Base-by-base conservation (phyloP, 768 basidiomycete genomes). In the Termitomyces bulborhizus region DNA sequence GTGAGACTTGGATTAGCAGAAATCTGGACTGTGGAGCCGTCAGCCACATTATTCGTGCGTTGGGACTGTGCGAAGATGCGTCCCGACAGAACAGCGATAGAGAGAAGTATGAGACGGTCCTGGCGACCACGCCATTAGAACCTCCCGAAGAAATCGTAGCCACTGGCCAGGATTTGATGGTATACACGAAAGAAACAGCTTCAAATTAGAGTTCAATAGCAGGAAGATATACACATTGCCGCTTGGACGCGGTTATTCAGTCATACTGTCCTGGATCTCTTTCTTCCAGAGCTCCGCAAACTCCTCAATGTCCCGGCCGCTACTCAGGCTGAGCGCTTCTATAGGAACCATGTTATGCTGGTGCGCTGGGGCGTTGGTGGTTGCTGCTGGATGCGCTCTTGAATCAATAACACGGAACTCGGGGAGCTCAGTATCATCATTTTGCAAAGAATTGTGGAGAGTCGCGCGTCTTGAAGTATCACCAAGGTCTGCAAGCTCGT, bases 321-420 rank as follows among this genome's bases (percentile, higher is more conserved):
- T 79, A 61, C 92, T 86, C 63, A 97, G 68, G 48, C 76, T 79
- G n/a, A 96, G 71, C 3, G 89, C 90, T 63, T 98, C 95, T 46
- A 93, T 78, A 8, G 95, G 96, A 32, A 95, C 76, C 86, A 93
- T 95, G 63, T 93, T 96, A 68, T 90, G 90, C 60, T 88, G 87
- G 65, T 90, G 74, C 1, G 78, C 72, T 2, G 95, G 95, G 1
- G 85, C 81, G 58, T 84, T 90, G 36, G 78, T 74, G 15, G 72
- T 73, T 0, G 84, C 85, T 1, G 77, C 77, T 0, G 90, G 90
- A 67, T 96, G 92, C 6, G 78, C 68, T 2, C 76, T 77, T 0
- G 89, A 91, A 63, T 92, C 84, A 51, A 96, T 85, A 39, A 88
- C 82, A 41, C 80, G 78, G 29, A 89, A 67, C 53, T 73, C 71